These are phyloP conservation scores for Camelina sativa DNA, from an alignment of 345 rosid genomes.

Conservation along the genomic window DNA sequence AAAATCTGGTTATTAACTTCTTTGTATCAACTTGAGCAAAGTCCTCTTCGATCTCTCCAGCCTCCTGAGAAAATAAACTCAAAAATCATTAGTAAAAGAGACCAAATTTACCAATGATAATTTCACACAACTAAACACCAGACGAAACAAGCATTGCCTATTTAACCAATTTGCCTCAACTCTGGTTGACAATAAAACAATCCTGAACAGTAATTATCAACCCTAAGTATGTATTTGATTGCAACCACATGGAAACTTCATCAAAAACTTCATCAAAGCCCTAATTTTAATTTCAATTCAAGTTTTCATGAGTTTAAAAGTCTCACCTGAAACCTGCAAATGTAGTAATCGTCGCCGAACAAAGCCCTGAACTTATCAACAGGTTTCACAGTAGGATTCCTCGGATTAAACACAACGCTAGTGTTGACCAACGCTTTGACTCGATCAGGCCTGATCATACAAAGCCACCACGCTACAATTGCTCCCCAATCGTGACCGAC, in stretches of 20 bases:
- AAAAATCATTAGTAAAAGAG: slow-evolving; percentile 13
- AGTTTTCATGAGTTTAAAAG: background rate
- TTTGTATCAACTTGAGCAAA: slow-evolving; percentile 65
- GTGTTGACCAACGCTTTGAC: slow-evolving; percentile 71
- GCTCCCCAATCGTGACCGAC: slow-evolving; percentile 93
- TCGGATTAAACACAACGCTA: slow-evolving; percentile 55
- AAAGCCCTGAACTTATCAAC: slow-evolving; percentile 49
- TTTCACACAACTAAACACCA: slow-evolving; percentile 20
- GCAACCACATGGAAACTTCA: background rate
- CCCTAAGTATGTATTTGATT: background rate
- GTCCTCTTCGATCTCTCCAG: slow-evolving; percentile 73
- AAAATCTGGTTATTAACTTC: slow-evolving; percentile 52
- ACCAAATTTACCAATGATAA: slow-evolving; percentile 5
- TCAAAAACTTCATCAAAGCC: background rate
- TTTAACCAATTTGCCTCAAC: background rate
- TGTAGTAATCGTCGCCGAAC: slow-evolving; percentile 70
- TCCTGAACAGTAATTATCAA: background rate
- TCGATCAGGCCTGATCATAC: slow-evolving; percentile 69
- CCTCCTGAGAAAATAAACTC: slow-evolving; percentile 52
- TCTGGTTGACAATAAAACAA: background rate
- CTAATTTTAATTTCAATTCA: background rate
- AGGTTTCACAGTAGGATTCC: slow-evolving; percentile 54
- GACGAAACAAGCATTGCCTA: slow-evolving; percentile 7
- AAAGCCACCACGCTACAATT: slow-evolving; percentile 60
- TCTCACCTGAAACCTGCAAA: slow-evolving; percentile 81